Conservation (phyloP, 371 early-diverging fungal genomes). For the Basidiobolus meristosporus region DNA sequence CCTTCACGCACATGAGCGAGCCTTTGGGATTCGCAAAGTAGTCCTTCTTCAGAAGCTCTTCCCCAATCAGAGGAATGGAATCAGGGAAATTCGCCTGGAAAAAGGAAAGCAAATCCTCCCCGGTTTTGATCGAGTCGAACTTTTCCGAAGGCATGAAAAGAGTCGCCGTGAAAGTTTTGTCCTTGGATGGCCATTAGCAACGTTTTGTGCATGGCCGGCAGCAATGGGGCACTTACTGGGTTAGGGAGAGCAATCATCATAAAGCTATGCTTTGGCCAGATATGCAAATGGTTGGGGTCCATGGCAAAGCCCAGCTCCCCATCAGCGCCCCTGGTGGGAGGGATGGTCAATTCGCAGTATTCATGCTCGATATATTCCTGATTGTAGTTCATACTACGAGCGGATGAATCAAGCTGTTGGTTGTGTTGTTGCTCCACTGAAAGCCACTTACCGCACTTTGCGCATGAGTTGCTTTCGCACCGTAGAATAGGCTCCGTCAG, state of each 20-base stretch:
- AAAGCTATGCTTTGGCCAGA: slow-evolving; percentile 88
- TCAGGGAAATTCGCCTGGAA: slow-evolving; percentile 71
- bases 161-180: slow-evolving; percentile 87
- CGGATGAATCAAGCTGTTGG: neutral
- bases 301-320: slow-evolving; percentile 50
- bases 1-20: slow-evolving; percentile 62
- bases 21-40: slow-evolving; percentile 80
- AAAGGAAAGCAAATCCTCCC: slow-evolving; percentile 41
- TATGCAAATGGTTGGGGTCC: slow-evolving; percentile 83
- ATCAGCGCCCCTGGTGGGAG: slow-evolving; percentile 21
- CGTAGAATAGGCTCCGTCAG: slow-evolving; percentile 85
- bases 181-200: too few relatives aligned
- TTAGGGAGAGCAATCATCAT: slow-evolving; percentile 95
- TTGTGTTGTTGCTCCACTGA: neutral
- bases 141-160: slow-evolving; percentile 82
- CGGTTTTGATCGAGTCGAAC: slow-evolving; percentile 60
- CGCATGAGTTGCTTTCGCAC: slow-evolving; percentile 63
- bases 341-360: slow-evolving; percentile 78
- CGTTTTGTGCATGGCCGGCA: neutral
- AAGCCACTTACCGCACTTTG: slow-evolving; percentile 26
- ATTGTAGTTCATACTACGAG: slow-evolving; percentile 48
- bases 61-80: slow-evolving; percentile 61
- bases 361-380: slow-evolving; percentile 81
- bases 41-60: slow-evolving; percentile 35
- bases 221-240: slow-evolving; percentile 20